Percentiles rank a stretch among this genome's conserved stretches.
Evolutionary conservation across 108 stramenopile species (phyloP).

Genomic region (Epithemia pelagica): DNA sequence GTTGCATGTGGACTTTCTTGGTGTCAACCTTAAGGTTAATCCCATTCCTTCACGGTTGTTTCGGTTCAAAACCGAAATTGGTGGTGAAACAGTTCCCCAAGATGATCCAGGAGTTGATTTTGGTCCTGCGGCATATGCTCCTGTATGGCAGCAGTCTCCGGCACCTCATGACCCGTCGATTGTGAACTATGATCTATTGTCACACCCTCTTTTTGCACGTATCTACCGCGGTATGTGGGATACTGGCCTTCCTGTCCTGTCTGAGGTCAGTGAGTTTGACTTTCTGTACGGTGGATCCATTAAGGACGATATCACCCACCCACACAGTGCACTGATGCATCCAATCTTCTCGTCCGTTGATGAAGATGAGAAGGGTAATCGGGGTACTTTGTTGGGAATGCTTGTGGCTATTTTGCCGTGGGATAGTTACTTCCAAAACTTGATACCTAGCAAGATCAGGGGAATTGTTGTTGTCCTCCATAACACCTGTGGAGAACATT

Average conservation of each 20-base stretch:
- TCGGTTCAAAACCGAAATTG: background rate
- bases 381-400: background rate
- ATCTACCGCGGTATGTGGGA: background rate
- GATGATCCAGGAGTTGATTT: background rate
- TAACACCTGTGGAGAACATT: conserved; percentile 12
- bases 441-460: conserved; percentile 1
- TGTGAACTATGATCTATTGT: conserved; percentile 1
- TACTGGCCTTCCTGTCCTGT: background rate
- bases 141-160: conserved; percentile 8
- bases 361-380: background rate
- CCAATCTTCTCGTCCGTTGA: background rate
- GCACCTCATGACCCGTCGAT: conserved; percentile 5
- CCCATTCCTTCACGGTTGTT: background rate
- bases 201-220: background rate
- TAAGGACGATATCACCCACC: background rate
- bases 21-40: background rate
- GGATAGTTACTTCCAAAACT: conserved; percentile 10
- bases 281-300: conserved; percentile 1
- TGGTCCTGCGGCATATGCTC: background rate
- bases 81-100: background rate
- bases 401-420: conserved; percentile 8
- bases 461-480: background rate
- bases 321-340: background rate
- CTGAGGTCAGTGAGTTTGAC: background rate
- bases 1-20: background rate